These are phyloP conservation scores for Mucor velutinosus DNA, from an alignment of 371 early-diverging fungal genomes.

Conservation along the genomic window DNA sequence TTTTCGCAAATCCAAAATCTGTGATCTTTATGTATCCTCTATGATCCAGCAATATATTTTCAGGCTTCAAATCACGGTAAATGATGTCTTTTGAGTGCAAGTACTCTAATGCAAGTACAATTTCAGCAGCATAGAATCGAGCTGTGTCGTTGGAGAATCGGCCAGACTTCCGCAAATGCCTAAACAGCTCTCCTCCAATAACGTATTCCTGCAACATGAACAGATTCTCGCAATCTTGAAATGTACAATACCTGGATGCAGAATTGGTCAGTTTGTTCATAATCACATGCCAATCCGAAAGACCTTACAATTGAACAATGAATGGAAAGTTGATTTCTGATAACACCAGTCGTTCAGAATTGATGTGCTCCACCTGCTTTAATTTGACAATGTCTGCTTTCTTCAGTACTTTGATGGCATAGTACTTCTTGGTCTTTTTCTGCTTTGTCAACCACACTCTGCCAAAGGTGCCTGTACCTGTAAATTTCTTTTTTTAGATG, in stretches of 20 bases:
- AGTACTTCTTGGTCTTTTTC: constrained; percentile 60
- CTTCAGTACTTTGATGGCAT: constrained; percentile 93
- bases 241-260: constrained; percentile 57
- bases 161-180: constrained; percentile 34
- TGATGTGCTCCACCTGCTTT: constrained; percentile 77
- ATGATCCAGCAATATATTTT: constrained; percentile 89
- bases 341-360: constrained; percentile 79
- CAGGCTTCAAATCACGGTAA: constrained; percentile 96
- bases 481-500: neutral
- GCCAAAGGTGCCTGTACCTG: constrained; percentile 63
- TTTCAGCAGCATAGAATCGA: constrained; percentile 79
- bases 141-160: constrained; percentile 87
- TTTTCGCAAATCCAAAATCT: constrained; percentile 99
- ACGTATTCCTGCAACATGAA: constrained; percentile 98
- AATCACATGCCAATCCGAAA: neutral
- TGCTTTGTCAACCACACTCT: constrained; percentile 57
- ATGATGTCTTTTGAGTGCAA: constrained; percentile 92
- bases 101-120: constrained; percentile 85
- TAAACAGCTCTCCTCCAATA: constrained; percentile 94
- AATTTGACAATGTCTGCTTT: constrained; percentile 89
- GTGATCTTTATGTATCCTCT: constrained; percentile 97
- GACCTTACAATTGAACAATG: constrained; percentile 75
- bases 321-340: constrained; percentile 76
- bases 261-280: neutral
- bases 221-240: constrained; percentile 87